These are phyloP conservation scores for Dipteronia sinensis DNA, from an alignment of 345 rosid species.

Conservation along the genomic window DNA sequence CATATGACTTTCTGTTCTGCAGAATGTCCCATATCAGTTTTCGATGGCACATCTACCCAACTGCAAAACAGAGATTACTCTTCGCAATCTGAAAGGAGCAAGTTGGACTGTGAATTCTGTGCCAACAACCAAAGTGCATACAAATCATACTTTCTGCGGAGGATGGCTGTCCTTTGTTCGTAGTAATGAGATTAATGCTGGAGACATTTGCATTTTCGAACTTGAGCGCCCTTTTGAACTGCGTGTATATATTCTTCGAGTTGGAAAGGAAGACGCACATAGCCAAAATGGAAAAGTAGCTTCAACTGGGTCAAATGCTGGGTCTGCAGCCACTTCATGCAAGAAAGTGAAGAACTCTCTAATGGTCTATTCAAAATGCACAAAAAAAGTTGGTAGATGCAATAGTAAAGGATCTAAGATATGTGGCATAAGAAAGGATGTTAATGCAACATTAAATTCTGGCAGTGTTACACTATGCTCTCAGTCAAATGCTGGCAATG, in stretches of 20 bases:
- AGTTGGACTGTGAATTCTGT: slow-evolving; percentile 66
- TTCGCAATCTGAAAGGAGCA: slow-evolving; percentile 50
- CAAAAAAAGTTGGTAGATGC: slow-evolving; percentile 32
- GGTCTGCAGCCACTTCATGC: slow-evolving; percentile 22
- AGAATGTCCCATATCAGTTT: slow-evolving; percentile 67
- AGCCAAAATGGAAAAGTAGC: slow-evolving; percentile 31
- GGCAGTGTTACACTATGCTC: slow-evolving; percentile 20
- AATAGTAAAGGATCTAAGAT: slow-evolving; percentile 33
- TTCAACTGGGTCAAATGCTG: slow-evolving; percentile 27
- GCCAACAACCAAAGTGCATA: slow-evolving; percentile 65
- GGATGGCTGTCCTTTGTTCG: slow-evolving; percentile 75
- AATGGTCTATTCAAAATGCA: slow-evolving; percentile 36
- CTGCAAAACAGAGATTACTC: slow-evolving; percentile 56
- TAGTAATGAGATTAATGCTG: slow-evolving; percentile 48
- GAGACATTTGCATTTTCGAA: slow-evolving; percentile 62
- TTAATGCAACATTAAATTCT: slow-evolving; percentile 23
- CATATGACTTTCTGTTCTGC: slow-evolving; percentile 23
- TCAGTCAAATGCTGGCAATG: slow-evolving; percentile 27
- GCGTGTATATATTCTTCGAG: slow-evolving; percentile 54
- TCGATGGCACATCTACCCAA: slow-evolving; percentile 60
- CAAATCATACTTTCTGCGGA: slow-evolving; percentile 66
- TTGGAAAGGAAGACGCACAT: slow-evolving; percentile 38
- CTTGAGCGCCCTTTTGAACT: slow-evolving; percentile 47
- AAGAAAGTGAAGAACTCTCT: slow-evolving; percentile 38
- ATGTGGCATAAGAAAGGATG: slow-evolving; percentile 28